Base-by-base conservation (phyloP, 2,329 filamentous ascomycete species). In the Coleophoma crateriformis region DNA sequence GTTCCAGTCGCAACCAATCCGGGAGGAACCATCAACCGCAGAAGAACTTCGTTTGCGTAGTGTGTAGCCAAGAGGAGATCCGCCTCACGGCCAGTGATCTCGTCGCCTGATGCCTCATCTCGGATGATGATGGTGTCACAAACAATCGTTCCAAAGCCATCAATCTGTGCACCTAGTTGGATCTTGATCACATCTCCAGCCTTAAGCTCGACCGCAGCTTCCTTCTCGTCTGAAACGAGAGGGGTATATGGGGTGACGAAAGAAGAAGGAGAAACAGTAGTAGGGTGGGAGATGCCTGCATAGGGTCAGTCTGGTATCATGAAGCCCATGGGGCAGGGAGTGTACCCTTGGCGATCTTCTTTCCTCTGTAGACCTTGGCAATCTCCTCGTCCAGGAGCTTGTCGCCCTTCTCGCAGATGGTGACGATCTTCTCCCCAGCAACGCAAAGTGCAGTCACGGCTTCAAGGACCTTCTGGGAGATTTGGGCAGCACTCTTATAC, bases 231-330 rank as follows among this genome's bases (percentile, higher is more conserved):
- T 57, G 90, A 84, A 60, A 82, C 84, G 62, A 99, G 78, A 46
- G 94, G 94, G 43, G 94, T 99, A 77, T 96, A 97, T 46, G 94
- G 94, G 50, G 94, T 99, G 70, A 99, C 85, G 73, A 90, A 95
- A 57, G 91, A 87, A 71, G 87, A 88, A 56, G 94, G 94, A 27
- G 94, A 97, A 68, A 99, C 82, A 55, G 94, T 99, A 52, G 90
- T 95, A 51, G 94, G 94, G 77, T 96, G 91, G 50, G 87, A 84
- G 72, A 96, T 88, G 66, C 92, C 87, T 90, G 58, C 33, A 40
- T n/a, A 47, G 32, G 10, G 54, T 61, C 51, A 60, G 64, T 53
- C 58, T 54, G 50, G 54, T 54, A 47, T 20, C 17, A 22, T 27
- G 34, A 45, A 47, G 8, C 13, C 17, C 10, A 8, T 43, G 20